These are phyloP conservation scores for Udeniomyces megalosporus DNA, from an alignment of 768 basidiomycete genomes.

Conservation along the genomic window DNA sequence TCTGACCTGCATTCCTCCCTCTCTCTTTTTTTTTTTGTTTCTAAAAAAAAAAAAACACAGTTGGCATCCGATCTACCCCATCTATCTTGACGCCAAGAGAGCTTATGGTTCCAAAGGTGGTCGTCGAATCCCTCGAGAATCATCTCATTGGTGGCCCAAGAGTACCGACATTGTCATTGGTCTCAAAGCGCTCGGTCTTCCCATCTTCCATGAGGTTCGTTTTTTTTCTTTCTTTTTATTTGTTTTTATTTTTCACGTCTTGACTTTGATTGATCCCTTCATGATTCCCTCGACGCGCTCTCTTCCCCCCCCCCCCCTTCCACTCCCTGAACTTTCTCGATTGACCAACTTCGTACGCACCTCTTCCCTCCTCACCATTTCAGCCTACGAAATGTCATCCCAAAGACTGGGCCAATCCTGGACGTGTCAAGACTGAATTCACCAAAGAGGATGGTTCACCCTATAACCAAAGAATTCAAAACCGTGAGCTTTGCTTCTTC, in stretches of 20 bases:
- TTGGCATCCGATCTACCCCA: constrained; percentile 91
- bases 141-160: constrained; percentile 85
- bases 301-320: too few relatives aligned
- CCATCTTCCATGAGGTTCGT: constrained; percentile 65
- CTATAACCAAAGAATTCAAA: constrained; percentile 30
- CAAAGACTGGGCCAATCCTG: constrained; percentile 96
- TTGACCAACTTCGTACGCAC: too few relatives aligned
- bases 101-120: constrained; percentile 59
- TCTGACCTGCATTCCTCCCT: neutral
- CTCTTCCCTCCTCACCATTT: too few relatives aligned
- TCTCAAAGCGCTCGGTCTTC: constrained; percentile 55
- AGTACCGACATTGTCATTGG: constrained; percentile 85
- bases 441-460: constrained; percentile 25
- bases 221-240: neutral
- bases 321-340: neutral
- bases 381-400: constrained; percentile 65
- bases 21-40: too few relatives aligned
- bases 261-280: too few relatives aligned
- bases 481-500: constrained; percentile 26
- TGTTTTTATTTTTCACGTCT: neutral
- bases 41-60: too few relatives aligned
- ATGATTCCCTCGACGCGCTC: too few relatives aligned
- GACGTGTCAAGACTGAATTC: constrained; percentile 68
- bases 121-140: constrained; percentile 59
- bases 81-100: constrained; percentile 90